Percentiles rank a stretch among this genome's conserved stretches.
These are phyloP conservation scores for Uronychia setigera DNA, from an alignment of 73 alveolate genomes.

Conservation along the genomic window DNA sequence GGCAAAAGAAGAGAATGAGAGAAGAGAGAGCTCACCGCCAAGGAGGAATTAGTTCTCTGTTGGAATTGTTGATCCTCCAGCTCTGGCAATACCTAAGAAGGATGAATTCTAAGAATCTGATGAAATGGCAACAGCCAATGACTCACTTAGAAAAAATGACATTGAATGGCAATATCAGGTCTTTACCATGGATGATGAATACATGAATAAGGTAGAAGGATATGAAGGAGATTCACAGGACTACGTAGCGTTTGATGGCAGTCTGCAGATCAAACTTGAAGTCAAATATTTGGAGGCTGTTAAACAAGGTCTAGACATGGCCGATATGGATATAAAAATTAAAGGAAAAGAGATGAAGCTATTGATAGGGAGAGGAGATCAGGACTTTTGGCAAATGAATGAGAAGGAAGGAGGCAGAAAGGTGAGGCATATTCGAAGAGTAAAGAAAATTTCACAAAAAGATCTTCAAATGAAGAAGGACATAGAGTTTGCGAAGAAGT, in stretches of 20 bases:
- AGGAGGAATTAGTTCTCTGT: too few species aligned
- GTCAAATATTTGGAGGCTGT: background rate
- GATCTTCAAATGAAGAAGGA: background rate
- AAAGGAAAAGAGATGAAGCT: background rate
- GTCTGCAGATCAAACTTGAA: background rate
- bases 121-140: background rate
- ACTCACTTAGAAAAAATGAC: background rate
- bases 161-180: background rate
- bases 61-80: too few species aligned
- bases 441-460: background rate
- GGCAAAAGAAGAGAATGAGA: too few species aligned
- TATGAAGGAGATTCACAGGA: background rate
- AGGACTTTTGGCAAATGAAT: background rate
- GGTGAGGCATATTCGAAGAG: background rate
- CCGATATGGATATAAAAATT: background rate
- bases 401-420: background rate
- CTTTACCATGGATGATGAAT: background rate
- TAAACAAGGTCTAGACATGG: background rate
- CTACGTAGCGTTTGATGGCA: background rate
- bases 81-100: too few species aligned
- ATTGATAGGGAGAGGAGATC: background rate
- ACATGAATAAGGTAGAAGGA: background rate
- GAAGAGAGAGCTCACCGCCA: too few species aligned
- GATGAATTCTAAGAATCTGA: too few species aligned
- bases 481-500: background rate